These are phyloP conservation scores for Hemerocallis citrina DNA, from an alignment of 106 monocot species.

Conservation along the genomic window DNA sequence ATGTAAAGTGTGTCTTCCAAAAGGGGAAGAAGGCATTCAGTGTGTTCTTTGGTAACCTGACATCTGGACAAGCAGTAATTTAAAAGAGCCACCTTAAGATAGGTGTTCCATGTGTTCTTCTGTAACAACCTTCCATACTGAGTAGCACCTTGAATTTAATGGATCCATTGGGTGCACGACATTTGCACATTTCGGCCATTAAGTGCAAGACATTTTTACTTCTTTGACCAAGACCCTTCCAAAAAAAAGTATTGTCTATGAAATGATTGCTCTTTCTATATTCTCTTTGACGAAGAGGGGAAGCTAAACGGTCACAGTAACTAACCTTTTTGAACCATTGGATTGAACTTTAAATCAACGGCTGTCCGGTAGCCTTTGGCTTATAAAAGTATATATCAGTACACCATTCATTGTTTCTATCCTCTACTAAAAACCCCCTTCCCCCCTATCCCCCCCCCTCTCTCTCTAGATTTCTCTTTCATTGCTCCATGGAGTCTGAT, in stretches of 20 bases:
- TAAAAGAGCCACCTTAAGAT: background rate
- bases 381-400: background rate
- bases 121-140: background rate
- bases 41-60: background rate
- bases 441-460: background rate
- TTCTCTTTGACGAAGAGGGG: background rate
- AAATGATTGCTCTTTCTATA: background rate
- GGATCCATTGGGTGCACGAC: background rate
- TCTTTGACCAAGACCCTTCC: slow-evolving; percentile 1
- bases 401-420: background rate
- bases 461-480: background rate
- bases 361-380: background rate
- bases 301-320: slow-evolving; percentile 12
- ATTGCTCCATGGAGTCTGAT: slow-evolving; percentile 8
- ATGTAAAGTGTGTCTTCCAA: background rate
- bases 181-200: background rate
- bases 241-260: background rate
- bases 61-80: background rate
- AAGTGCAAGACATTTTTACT: slow-evolving; percentile 4
- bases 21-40: background rate
- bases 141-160: background rate
- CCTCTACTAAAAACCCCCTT: too few relatives aligned
- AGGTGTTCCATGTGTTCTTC: slow-evolving; percentile 1
- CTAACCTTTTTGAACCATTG: background rate
- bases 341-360: slow-evolving; percentile 8